A percentile compares a stretch with the other conserved stretches of the same genome.
phyloP scores from a whole-genome alignment of 352 stramenopile genomes.

The Globisporangium camurandrum region DNA sequence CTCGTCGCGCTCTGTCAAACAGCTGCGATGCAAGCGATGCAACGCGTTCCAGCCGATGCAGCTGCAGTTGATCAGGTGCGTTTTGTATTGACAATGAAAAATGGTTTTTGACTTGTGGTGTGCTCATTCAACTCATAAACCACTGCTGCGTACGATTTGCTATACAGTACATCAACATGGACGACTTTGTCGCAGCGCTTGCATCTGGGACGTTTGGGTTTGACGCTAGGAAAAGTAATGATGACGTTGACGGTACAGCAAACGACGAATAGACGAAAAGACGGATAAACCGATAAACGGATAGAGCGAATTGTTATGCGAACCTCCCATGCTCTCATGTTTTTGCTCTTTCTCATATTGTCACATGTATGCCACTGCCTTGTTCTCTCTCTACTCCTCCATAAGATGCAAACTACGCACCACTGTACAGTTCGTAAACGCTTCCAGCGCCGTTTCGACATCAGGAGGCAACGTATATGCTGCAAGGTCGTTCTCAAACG shows the following conservation, averaged over 20 bases:
- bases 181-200: slow-evolving; percentile 35
- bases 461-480: slow-evolving; percentile 40
- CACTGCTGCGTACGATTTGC: neutral
- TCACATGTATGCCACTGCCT: too few relatives aligned
- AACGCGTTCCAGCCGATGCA: slow-evolving; percentile 22
- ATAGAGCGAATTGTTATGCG: neutral
- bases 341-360: too few relatives aligned
- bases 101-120: neutral
- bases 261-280: slow-evolving; percentile 3
- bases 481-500: slow-evolving; percentile 55
- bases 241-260: too few relatives aligned
- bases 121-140: neutral
- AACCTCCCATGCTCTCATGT: neutral
- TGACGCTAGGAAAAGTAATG: too few relatives aligned
- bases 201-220: slow-evolving; percentile 33
- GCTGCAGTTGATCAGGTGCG: slow-evolving; percentile 21
- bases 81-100: neutral
- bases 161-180: slow-evolving; percentile 32
- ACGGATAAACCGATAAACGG: neutral
- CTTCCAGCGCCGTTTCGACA: slow-evolving; percentile 39
- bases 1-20: slow-evolving; percentile 63
- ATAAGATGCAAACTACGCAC: too few relatives aligned
- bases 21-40: slow-evolving; percentile 69
- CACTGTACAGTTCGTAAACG: too few relatives aligned
- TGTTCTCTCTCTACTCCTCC: too few relatives aligned